These are phyloP conservation scores for Pelargonium fulgidum DNA, from an alignment of 441 rosid genomes.

Conservation along the genomic window DNA sequence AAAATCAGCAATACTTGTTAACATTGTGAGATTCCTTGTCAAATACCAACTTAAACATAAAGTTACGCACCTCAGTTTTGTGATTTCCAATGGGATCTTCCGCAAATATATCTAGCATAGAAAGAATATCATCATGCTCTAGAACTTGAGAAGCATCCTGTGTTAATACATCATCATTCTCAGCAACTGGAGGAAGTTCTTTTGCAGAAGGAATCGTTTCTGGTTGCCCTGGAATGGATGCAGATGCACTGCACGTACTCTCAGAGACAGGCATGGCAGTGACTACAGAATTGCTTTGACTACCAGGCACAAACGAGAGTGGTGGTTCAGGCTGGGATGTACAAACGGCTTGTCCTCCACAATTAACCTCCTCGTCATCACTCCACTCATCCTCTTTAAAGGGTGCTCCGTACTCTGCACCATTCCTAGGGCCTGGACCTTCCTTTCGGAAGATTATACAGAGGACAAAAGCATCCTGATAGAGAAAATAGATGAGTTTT, in stretches of 20 bases:
- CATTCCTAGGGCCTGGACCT: conserved; percentile 77
- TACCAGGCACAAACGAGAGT: neutral
- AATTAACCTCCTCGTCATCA: conserved; percentile 30
- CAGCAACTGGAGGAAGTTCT: conserved; percentile 17
- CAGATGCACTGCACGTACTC: conserved; percentile 16
- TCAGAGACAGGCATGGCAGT: conserved; percentile 20
- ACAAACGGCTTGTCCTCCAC: conserved; percentile 3
- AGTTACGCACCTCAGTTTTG: conserved; percentile 30
- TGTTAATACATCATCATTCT: neutral
- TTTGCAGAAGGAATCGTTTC: conserved; percentile 12
- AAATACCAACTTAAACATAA: neutral
- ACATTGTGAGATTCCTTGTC: neutral
- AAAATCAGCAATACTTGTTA: neutral
- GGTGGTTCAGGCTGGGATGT: neutral
- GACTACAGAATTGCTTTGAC: conserved; percentile 17
- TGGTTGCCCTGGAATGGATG: conserved; percentile 27
- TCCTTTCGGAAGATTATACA: conserved; percentile 60
- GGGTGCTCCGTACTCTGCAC: conserved; percentile 84
- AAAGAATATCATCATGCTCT: neutral
- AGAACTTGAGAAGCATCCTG: neutral
- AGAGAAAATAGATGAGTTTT: neutral
- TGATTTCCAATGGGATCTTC: conserved; percentile 21
- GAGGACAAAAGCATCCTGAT: conserved; percentile 50
- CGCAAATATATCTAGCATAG: conserved; percentile 11
- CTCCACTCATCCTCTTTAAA: conserved; percentile 81